Evolutionary conservation across 331 rosid species (phyloP).

Genomic region (Phaseolus coccineus): DNA sequence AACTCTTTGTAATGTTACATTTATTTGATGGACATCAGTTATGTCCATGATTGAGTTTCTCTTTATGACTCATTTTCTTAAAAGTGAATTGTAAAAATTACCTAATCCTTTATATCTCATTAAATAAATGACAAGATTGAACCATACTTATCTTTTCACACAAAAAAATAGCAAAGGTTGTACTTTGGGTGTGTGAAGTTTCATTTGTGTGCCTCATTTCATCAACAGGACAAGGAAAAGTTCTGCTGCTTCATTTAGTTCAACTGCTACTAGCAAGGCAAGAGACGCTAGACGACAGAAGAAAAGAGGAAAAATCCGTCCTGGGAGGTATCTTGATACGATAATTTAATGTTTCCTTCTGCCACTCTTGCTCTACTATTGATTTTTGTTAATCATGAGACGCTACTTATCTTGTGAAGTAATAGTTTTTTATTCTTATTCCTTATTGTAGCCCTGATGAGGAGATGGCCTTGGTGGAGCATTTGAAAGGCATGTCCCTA

Average conservation of each 20-base stretch:
- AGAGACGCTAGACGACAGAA: constrained; percentile 87
- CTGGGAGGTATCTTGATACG: constrained; percentile 74
- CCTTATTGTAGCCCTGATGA: constrained; percentile 77
- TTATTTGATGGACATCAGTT: background rate
- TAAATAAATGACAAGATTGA: no score
- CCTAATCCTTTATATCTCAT: background rate
- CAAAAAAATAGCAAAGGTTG: background rate
- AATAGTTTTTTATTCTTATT: constrained; percentile 34
- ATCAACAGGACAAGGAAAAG: constrained; percentile 75
- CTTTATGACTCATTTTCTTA: constrained; percentile 25
- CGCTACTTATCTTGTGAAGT: constrained; percentile 21
- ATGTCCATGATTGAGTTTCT: constrained; percentile 4
- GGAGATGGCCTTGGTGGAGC: constrained; percentile 93
- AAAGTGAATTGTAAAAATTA: background rate
- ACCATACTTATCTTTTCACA: constrained; percentile 2
- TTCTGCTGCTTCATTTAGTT: constrained; percentile 64
- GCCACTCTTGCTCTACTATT: background rate
- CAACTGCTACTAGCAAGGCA: constrained; percentile 82
- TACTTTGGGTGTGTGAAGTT: constrained; percentile 2
- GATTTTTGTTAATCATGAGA: constrained; percentile 22
- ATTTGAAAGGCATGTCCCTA: constrained; percentile 84
- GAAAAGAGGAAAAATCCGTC: constrained; percentile 95
- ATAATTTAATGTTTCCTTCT: background rate
- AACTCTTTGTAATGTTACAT: background rate
- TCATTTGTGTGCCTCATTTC: constrained; percentile 46